phyloP scores from a whole-genome alignment of 495 filamentous ascomycete genomes.

The Cladorrhinum samala region DNA sequence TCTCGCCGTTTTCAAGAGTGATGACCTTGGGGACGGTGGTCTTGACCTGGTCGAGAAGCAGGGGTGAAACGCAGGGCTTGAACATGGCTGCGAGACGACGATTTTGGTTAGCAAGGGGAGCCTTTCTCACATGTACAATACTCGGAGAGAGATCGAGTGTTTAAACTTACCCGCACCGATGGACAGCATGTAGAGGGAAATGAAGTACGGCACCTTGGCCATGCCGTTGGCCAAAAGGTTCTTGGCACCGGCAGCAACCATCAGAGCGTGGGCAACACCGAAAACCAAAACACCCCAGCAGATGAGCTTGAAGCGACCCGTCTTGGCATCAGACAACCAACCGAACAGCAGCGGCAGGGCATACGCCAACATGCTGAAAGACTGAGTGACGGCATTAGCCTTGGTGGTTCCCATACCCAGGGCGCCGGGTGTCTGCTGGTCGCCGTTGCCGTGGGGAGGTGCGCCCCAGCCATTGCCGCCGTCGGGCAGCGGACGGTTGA shows the following conservation, averaged over 20 bases:
- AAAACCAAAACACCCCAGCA: conserved; percentile 57
- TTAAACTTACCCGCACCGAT: conserved; percentile 61
- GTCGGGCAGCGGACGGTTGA: conserved; percentile 49
- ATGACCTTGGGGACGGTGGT: conserved; percentile 40
- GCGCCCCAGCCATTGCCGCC: conserved; percentile 60
- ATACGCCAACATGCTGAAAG: conserved; percentile 57
- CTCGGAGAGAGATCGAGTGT: too few species aligned
- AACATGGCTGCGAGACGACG: conserved; percentile 46
- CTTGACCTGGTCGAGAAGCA: conserved; percentile 54
- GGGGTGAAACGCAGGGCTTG: conserved; percentile 62
- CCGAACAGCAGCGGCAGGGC: conserved; percentile 52
- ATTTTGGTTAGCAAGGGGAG: neutral
- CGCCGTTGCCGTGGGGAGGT: conserved; percentile 41
- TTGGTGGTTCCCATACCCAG: conserved; percentile 55
- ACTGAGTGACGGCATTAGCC: conserved; percentile 52
- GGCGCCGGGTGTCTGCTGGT: conserved; percentile 52
- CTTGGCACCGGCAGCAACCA: conserved; percentile 56
- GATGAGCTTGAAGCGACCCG: conserved; percentile 58
- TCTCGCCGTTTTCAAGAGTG: conserved; percentile 41
- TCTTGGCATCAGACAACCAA: conserved; percentile 51
- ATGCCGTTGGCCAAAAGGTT: conserved; percentile 50
- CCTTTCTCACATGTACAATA: too few species aligned
- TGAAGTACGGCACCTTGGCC: conserved; percentile 51
- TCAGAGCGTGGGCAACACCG: conserved; percentile 58
- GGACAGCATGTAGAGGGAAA: conserved; percentile 53